phyloP scores from a whole-genome alignment of 495 filamentous ascomycete genomes.

The Patellaria atrata region DNA sequence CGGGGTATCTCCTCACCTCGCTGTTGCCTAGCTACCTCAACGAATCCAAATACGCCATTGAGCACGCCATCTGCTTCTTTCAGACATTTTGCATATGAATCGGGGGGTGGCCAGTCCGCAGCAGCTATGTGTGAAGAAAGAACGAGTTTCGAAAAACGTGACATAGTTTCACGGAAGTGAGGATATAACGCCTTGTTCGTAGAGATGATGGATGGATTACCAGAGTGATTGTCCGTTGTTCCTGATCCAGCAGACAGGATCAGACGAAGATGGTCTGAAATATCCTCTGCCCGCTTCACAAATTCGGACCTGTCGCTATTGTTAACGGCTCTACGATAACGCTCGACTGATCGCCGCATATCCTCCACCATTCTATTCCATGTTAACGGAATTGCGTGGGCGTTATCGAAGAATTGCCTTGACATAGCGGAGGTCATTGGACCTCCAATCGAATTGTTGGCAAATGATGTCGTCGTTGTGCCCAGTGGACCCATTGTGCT shows the following conservation, averaged over 20 bases:
- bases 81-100: slow-evolving; percentile 85
- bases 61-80: slow-evolving; percentile 93
- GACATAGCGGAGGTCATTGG: slow-evolving; percentile 46
- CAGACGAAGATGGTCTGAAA: slow-evolving; percentile 87
- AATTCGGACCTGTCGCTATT: slow-evolving; percentile 74
- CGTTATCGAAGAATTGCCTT: slow-evolving; percentile 75
- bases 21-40: slow-evolving; percentile 86
- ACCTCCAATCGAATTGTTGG: slow-evolving; percentile 41
- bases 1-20: slow-evolving; percentile 77
- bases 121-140: slow-evolving; percentile 97
- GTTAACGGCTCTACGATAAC: slow-evolving; percentile 71
- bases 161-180: slow-evolving; percentile 99
- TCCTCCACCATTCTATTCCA: slow-evolving; percentile 84
- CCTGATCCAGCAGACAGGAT: slow-evolving; percentile 90
- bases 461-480: slow-evolving; percentile 53
- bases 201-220: slow-evolving; percentile 96
- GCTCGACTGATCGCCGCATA: slow-evolving; percentile 76
- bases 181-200: slow-evolving; percentile 93
- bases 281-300: slow-evolving; percentile 84
- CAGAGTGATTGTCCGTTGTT: slow-evolving; percentile 96
- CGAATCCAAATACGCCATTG: slow-evolving; percentile 84
- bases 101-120: slow-evolving; percentile 72
- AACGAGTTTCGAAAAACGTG: slow-evolving; percentile 93
- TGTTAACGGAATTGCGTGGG: slow-evolving; percentile 54
- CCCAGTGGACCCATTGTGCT: slow-evolving; percentile 38